Conservation (phyloP, 805 yeast genomes). For the Saturnispora gosingensis region DNA sequence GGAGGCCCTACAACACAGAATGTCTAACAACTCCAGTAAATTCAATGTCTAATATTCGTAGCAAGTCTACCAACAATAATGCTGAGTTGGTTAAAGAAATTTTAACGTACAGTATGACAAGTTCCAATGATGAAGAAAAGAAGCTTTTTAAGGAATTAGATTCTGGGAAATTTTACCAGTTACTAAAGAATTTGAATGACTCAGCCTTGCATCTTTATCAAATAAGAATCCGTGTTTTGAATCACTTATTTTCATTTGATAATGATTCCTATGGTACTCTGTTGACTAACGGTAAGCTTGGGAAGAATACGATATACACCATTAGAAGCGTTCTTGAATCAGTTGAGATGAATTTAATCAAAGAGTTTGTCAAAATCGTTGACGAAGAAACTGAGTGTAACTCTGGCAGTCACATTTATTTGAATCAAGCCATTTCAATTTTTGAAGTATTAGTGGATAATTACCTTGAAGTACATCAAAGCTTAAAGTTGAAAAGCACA, state of each 20-base stretch:
- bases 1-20: conserved; percentile 20
- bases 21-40: conserved; percentile 16
- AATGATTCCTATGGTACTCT: conserved; percentile 15
- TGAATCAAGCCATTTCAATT: conserved; percentile 28
- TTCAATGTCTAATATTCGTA: conserved; percentile 2
- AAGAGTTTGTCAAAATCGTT: conserved; percentile 7
- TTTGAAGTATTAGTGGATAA: conserved; percentile 37
- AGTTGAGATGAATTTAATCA: conserved; percentile 19
- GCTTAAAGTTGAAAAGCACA: conserved; percentile 18
- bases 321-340: conserved; percentile 22
- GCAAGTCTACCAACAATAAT: conserved; percentile 8
- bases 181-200: conserved; percentile 16
- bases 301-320: conserved; percentile 14
- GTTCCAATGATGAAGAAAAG: conserved; percentile 10
- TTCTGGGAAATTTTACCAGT: conserved; percentile 12
- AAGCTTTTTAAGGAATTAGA: conserved; percentile 15
- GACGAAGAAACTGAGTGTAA: background rate
- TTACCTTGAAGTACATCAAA: conserved; percentile 27
- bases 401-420: background rate
- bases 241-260: conserved; percentile 16
- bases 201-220: conserved; percentile 21
- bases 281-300: conserved; percentile 19
- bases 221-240: conserved; percentile 20
- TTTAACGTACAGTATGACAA: conserved; percentile 15
- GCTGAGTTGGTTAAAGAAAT: conserved; percentile 26